phyloP scores from a whole-genome alignment of 176 grass and related monocot genomes.

The Calamus simplicifolius region DNA sequence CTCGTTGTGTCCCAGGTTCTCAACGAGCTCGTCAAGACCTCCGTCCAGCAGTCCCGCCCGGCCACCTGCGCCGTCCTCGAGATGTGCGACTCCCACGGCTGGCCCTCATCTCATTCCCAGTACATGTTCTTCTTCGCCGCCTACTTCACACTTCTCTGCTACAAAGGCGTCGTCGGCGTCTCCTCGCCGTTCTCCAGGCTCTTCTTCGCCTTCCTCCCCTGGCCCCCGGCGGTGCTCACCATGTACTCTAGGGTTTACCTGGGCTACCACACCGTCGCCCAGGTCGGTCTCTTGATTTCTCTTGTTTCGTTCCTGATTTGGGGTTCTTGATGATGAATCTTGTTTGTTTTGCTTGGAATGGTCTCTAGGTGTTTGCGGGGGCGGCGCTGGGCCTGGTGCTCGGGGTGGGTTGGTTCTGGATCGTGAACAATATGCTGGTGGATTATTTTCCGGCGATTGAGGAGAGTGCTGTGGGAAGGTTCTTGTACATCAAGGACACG shows the following conservation, averaged over 20 bases:
- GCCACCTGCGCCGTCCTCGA: conserved; percentile 68
- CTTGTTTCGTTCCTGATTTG: too few species aligned
- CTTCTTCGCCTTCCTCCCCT: conserved; percentile 39
- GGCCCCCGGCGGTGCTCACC: conserved; percentile 80
- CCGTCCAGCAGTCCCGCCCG: conserved; percentile 81
- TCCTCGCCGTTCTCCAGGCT: conserved; percentile 11
- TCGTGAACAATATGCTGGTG: conserved; percentile 63
- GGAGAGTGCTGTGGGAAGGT: conserved; percentile 68
- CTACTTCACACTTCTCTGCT: conserved; percentile 64
- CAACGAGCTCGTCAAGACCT: conserved; percentile 85
- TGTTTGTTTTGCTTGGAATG: background rate
- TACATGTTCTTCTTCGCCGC: conserved; percentile 96
- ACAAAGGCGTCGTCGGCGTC: conserved; percentile 16
- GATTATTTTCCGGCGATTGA: conserved; percentile 87
- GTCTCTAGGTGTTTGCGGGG: conserved; percentile 66
- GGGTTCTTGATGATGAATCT: too few species aligned
- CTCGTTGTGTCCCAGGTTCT: conserved; percentile 66
- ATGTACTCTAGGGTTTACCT: conserved; percentile 96
- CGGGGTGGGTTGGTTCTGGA: conserved; percentile 89
- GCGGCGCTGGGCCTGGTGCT: conserved; percentile 59
- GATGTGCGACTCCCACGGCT: conserved; percentile 84
- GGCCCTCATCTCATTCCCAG: conserved; percentile 94
- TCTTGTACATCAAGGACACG: conserved; percentile 87
- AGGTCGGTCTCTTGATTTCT: conserved; percentile 27
- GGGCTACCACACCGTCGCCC: conserved; percentile 79